phyloP scores from a whole-genome alignment of 768 basidiomycete genomes.

The Aureoboletus auriporus region DNA sequence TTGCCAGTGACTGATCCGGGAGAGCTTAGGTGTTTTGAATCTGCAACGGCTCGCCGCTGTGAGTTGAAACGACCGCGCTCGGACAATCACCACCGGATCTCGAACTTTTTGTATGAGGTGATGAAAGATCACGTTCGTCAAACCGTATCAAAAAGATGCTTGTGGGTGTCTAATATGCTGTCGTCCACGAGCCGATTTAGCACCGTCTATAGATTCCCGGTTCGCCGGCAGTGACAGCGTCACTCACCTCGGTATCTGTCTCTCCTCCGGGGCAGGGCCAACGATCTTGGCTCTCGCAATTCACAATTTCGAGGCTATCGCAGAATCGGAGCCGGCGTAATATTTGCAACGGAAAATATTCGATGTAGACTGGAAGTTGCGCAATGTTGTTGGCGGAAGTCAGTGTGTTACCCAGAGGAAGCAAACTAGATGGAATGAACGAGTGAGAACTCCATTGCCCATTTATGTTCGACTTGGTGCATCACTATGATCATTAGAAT shows the following conservation, averaged over 20 bases:
- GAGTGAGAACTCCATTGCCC: not conserved
- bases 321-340: slow-evolving; percentile 72
- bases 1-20: too few relatives aligned
- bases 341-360: slow-evolving; percentile 69
- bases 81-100: too few relatives aligned
- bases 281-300: slow-evolving; percentile 96
- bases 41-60: too few relatives aligned
- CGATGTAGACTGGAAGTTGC: slow-evolving; percentile 89
- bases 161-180: too few relatives aligned
- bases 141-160: too few relatives aligned
- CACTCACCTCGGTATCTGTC: slow-evolving; percentile 94
- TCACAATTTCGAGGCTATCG: slow-evolving; percentile 77
- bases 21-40: too few relatives aligned
- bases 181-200: too few relatives aligned
- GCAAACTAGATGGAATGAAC: slow-evolving; percentile 12
- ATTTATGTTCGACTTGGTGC: too few relatives aligned
- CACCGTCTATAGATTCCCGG: slow-evolving; percentile 75
- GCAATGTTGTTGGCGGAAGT: slow-evolving; percentile 57
- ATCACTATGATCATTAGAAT: not conserved
- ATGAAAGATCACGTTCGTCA: too few relatives aligned
- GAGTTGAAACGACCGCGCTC: too few relatives aligned
- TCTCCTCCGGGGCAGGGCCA: slow-evolving; percentile 96
- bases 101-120: too few relatives aligned
- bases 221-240: slow-evolving; percentile 85
- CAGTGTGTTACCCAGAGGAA: slow-evolving; percentile 17